Base-by-base conservation (phyloP, 2,329 filamentous ascomycete genomes). In the Alternaria viburni region DNA sequence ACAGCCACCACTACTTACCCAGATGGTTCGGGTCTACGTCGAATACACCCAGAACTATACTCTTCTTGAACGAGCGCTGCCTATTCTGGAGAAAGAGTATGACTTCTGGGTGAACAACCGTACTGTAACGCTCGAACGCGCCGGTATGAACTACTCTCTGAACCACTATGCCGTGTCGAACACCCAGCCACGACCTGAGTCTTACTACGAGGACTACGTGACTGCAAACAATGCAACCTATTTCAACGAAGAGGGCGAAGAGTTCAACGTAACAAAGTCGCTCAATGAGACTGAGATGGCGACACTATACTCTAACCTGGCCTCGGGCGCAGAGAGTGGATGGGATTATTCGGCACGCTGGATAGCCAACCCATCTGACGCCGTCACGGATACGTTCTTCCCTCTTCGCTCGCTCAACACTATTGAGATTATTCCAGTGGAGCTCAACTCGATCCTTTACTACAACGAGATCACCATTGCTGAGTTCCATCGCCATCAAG, bases 391-490 rank as follows among this genome's bases (percentile, higher is more conserved):
- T 69, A 82, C 85, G 19, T 90, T 88, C 75, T 91, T 91, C 78
- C 89, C 89, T 0, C 82, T 91, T 9, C 86, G 89, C 30, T 89
- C 85, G 13, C 83, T 91, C 46, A 90, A 90, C 75, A 85, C 85
- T 7, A 80, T 81, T 60, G 83, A 87, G 49, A 83, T 86, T 11
- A 80, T 91, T 2, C 87, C 88, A 2, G 87, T 91, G 3, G 89
- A 91, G 59, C 83, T 91, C 65, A 91, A 91, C 77, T 87, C 88
- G 1, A 90, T 91, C 47, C 79, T 91, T 9, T 91, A 91, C 75
- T 84, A 84, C 69, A 90, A 90, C 67, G 89, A 91, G 71, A 79
- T 86, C 2, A 82, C 84, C 54, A 88, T 91, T 56, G 82, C 86
- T 11, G 70, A 79, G 3, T 89, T 90, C 73, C 82, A 87, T 65